Evolutionary conservation across 2,329 filamentous ascomycete genomes (phyloP).

Genomic region (Taxawa tesnikishii): DNA sequence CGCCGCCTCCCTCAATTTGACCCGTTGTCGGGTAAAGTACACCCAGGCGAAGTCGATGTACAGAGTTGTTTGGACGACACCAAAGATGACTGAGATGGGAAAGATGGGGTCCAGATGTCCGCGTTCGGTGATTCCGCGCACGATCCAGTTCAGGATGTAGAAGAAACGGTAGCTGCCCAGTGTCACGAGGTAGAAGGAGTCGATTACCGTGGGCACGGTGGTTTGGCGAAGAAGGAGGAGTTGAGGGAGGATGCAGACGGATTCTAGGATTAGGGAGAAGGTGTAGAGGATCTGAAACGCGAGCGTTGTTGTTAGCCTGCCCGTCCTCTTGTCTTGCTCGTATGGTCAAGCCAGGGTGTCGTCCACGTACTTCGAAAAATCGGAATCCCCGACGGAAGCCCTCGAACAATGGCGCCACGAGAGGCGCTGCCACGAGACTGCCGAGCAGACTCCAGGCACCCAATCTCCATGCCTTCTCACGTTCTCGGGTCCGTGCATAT

Average conservation of each 20-base stretch:
- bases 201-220: slow-evolving; percentile 89
- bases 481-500: slow-evolving; percentile 77
- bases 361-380: slow-evolving; percentile 14
- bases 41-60: slow-evolving; percentile 96
- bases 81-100: slow-evolving; percentile 69
- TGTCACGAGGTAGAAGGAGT: slow-evolving; percentile 87
- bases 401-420: slow-evolving; percentile 59
- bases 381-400: slow-evolving; percentile 4
- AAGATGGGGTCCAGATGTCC: slow-evolving; percentile 36
- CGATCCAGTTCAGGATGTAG: slow-evolving; percentile 88
- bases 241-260: slow-evolving; percentile 80
- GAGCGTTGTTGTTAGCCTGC: background rate
- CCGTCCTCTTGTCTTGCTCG: background rate
- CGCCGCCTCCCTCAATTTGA: slow-evolving; percentile 83
- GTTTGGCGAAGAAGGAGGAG: slow-evolving; percentile 86
- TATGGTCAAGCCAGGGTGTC: background rate
- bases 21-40: slow-evolving; percentile 83
- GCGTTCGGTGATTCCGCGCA: slow-evolving; percentile 45
- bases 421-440: slow-evolving; percentile 55
- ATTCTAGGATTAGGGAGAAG: slow-evolving; percentile 87
- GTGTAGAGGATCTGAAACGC: slow-evolving; percentile 63
- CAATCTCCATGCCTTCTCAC: slow-evolving; percentile 88
- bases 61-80: slow-evolving; percentile 75
- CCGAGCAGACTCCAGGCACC: slow-evolving; percentile 57
- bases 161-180: slow-evolving; percentile 79